phyloP scores from a whole-genome alignment of 2,329 filamentous ascomycete species.

The Fusarium foetens region DNA sequence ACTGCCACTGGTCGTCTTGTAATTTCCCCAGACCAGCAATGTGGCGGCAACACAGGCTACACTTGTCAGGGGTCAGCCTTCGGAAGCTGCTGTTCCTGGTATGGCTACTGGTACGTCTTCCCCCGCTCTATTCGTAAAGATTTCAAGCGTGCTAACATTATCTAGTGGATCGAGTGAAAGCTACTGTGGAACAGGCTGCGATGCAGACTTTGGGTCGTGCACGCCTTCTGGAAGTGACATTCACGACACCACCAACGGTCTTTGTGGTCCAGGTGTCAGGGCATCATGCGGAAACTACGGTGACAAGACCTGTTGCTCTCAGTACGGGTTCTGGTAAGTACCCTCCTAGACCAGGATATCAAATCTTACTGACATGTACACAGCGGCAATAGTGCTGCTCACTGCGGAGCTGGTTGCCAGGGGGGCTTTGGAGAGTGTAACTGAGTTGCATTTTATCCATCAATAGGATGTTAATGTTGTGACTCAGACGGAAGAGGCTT shows the following conservation, averaged over 20 bases:
- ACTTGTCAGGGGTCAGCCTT: slow-evolving; percentile 51
- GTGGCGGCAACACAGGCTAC: slow-evolving; percentile 50
- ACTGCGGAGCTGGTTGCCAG: slow-evolving; percentile 52
- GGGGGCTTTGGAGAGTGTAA: slow-evolving; percentile 48
- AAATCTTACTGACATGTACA: slow-evolving; percentile 7
- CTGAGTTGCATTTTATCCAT: slow-evolving; percentile 20
- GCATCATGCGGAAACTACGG: slow-evolving; percentile 49
- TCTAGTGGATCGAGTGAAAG: slow-evolving; percentile 46
- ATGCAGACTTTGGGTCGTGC: slow-evolving; percentile 50
- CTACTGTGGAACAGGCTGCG: slow-evolving; percentile 54
- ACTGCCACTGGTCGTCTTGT: slow-evolving; percentile 34
- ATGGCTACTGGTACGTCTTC: slow-evolving; percentile 52
- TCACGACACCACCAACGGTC: slow-evolving; percentile 50
- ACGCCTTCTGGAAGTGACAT: slow-evolving; percentile 35
- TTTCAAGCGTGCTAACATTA: slow-evolving; percentile 6
- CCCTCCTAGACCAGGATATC: neutral
- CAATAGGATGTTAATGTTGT: neutral
- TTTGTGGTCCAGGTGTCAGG: slow-evolving; percentile 48
- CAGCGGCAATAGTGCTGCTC: slow-evolving; percentile 43
- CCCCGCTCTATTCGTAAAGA: neutral
- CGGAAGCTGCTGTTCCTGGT: slow-evolving; percentile 55
- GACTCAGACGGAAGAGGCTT: slow-evolving; percentile 12
- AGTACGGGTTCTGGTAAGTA: slow-evolving; percentile 51
- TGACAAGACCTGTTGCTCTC: slow-evolving; percentile 51
- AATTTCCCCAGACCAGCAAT: slow-evolving; percentile 51